Base-by-base conservation (phyloP, 768 basidiomycete genomes). In the Leucosporidium yakuticum region DNA sequence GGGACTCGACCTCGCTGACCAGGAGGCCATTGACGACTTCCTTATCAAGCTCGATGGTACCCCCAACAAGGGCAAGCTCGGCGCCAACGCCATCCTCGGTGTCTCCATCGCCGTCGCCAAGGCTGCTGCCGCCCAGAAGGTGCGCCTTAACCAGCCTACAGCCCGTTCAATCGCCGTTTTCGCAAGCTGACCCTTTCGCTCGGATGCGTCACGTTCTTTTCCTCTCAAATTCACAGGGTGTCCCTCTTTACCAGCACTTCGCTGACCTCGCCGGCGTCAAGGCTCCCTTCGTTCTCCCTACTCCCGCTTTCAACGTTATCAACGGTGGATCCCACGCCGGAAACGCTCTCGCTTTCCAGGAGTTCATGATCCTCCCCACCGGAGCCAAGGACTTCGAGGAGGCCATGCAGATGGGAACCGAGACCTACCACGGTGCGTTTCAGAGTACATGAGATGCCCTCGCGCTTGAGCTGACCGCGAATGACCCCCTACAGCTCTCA, bases 251-350 rank as follows among this genome's bases (percentile, higher is more conserved):
- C 85, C 86, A 90, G 79, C 92, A 97, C 84, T 85, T 98, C 74
- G 96, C 94, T 57, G 89, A 91, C 71, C 88, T 99, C 74, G 91
- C 96, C 67, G 95, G 95, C 74, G 85, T 95, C 81, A 91, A 94
- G 81, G 83, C 91, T 62, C 95, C 96, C 55, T 97, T 87, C 80
- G 84, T 91, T 69, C 88, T 98, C 76, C 96, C 96, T 69, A 82
- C 81, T 78, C 96, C 96, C 58, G 87, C 90, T 67, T 93, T 99
- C 86, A 99, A 99, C 80, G 96, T 99, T 76, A 99, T 99, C 84
- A 99, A 99, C 82, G 96, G 96, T 80, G 96, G 96, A 73, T 97
- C 95, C 71, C 96, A 99, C 79, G 96, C 96, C 67, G 96, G 96
- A 60, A 99, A 99, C 85, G 94, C 95, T 81, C 89, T 99, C 71